A percentile compares a stretch with the other conserved stretches of the same genome.
Evolutionary conservation across 2,329 filamentous ascomycete species (phyloP).

Genomic region (Colletotrichum sp.): DNA sequence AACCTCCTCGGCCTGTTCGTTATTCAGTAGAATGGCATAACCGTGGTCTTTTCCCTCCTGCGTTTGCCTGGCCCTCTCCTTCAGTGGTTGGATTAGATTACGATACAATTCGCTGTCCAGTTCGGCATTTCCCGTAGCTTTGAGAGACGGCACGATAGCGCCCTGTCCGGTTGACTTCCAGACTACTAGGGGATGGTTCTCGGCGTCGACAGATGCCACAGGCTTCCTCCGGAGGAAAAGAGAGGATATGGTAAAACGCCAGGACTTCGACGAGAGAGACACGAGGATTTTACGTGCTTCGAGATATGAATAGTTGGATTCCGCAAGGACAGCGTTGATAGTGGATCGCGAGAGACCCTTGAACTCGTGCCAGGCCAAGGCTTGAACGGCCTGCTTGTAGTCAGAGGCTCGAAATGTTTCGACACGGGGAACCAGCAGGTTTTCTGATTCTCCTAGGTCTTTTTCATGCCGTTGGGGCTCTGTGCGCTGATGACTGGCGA

Average conservation of each 20-base stretch:
- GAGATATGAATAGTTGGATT: constrained; percentile 81
- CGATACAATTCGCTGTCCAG: constrained; percentile 67
- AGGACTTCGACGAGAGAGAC: constrained; percentile 73
- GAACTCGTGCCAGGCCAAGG: constrained; percentile 77
- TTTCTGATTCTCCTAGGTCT: constrained; percentile 25
- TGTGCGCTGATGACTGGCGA: constrained; percentile 38
- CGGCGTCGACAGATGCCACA: constrained; percentile 55
- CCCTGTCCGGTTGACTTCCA: constrained; percentile 61
- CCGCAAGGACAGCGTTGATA: constrained; percentile 79
- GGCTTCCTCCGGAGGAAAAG: constrained; percentile 72
- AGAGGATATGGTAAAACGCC: constrained; percentile 75
- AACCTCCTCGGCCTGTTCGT: constrained; percentile 61
- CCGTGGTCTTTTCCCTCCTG: constrained; percentile 57
- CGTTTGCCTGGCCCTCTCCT: constrained; percentile 43
- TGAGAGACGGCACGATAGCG: constrained; percentile 65
- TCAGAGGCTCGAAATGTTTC: constrained; percentile 71
- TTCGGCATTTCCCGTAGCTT: constrained; percentile 68
- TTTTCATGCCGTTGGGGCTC: constrained; percentile 33
- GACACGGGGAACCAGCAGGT: constrained; percentile 49
- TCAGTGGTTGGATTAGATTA: constrained; percentile 61
- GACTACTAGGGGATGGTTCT: constrained; percentile 66
- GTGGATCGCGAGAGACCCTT: constrained; percentile 74
- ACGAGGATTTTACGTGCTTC: constrained; percentile 73
- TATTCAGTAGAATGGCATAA: constrained; percentile 60
- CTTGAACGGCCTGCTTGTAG: constrained; percentile 73